Percentiles rank a stretch among this genome's conserved stretches.
These are phyloP conservation scores for Barnettozyma populi DNA, from an alignment of 805 yeast species.

Conservation along the genomic window DNA sequence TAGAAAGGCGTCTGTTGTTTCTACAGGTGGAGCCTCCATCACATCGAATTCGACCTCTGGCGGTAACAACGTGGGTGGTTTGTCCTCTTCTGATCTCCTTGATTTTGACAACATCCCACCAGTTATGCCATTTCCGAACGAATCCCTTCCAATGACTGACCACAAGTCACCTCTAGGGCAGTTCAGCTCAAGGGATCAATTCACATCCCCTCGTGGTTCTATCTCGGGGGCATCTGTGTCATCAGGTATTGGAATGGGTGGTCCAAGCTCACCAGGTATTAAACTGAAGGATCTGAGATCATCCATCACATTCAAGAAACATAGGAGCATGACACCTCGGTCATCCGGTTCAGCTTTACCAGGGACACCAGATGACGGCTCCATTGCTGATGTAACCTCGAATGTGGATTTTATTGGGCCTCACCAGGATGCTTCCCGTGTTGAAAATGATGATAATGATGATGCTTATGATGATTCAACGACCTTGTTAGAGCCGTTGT, in stretches of 20 bases:
- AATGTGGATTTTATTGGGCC: conserved; percentile 12
- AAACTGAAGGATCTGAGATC: conserved; percentile 20
- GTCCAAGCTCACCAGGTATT: conserved; percentile 5
- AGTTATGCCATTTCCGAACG: conserved; percentile 49
- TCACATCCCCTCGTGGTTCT: conserved; percentile 44
- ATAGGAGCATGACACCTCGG: conserved; percentile 16
- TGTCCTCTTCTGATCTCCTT: conserved; percentile 20
- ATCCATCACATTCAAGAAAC: conserved; percentile 14
- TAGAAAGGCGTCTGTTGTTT: conserved; percentile 34
- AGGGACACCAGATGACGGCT: conserved; percentile 12
- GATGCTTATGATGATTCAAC: conserved; percentile 15
- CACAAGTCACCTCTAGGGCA: conserved; percentile 9
- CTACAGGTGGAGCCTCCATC: conserved; percentile 28
- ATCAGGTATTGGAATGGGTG: not conserved
- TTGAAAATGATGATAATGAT: not conserved
- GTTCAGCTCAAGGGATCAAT: conserved; percentile 14
- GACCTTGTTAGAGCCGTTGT: conserved; percentile 47
- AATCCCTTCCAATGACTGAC: conserved; percentile 36
- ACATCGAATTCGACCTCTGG: conserved; percentile 20
- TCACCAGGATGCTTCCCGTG: conserved; percentile 2
- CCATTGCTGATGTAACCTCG: conserved; percentile 14
- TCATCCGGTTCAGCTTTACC: conserved; percentile 13
- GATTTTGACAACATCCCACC: conserved; percentile 43
- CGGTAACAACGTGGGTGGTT: conserved; percentile 14
- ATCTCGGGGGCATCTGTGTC: conserved; percentile 27